Base-by-base conservation (phyloP, 176 grass and related monocot genomes). In the Poa annua region DNA sequence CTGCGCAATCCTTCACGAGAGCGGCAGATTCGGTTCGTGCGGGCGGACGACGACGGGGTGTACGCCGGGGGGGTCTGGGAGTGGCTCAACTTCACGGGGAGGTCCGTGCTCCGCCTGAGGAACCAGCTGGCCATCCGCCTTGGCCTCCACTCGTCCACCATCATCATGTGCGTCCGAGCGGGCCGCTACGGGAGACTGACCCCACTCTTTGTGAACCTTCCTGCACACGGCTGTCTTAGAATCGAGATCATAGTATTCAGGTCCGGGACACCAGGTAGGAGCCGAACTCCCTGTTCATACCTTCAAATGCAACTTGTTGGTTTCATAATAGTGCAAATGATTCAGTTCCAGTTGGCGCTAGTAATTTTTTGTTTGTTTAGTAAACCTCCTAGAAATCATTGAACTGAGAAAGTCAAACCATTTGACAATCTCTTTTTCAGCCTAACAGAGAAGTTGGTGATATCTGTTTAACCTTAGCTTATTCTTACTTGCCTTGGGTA, bases 101-200 rank as follows among this genome's bases (percentile, higher is more conserved):
- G 49, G 6, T 76, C 74, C 20, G 74, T 22, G 33, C 35, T 12
- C 26, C 14, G n/a, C 54, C 52, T 57, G 11, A 21, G 74, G 74
- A 76, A 13, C 51, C 11, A 21, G 29, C 51, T 76, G 19, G 74
- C 33, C 5, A 5, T 11, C 7, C 52, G 11, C 6, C 5, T 75
- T 51, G 50, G 32, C 35, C 35, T 17, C 5, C 6, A 22, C 56
- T 11, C 9, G 8, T 5, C 13, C 13, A 0, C 0, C 84, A 13
- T 62, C 53, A 17, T 6, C 50, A 6, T 86, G 47, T 86, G 69
- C 38, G 49, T 75, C 4, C 49, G 50, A 62, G 45, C 48, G 1
- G 85, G 85, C 70, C 19, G 8, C 59, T 33, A 20, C n/a, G 85
- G 77, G 38, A 69, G 57, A 57, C 47, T 75, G 17, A 86, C 57